Evolutionary conservation across 495 filamentous ascomycete genomes (phyloP).

Genomic region (Parachaetomium inaequale): DNA sequence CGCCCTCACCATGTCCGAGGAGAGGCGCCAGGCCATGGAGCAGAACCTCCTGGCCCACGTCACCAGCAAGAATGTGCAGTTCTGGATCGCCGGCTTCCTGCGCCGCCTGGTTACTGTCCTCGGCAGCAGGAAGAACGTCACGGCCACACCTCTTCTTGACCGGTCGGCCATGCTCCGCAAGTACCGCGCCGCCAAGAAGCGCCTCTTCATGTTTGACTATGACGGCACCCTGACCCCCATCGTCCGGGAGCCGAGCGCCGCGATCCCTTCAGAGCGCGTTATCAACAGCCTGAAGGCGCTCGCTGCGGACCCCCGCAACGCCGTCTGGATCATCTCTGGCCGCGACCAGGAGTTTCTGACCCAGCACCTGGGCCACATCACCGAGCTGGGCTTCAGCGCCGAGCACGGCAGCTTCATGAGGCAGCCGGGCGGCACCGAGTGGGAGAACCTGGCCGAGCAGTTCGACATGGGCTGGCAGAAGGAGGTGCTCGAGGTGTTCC

Average conservation of each 20-base stretch:
- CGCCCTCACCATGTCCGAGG: constrained; percentile 67
- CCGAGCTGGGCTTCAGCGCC: constrained; percentile 80
- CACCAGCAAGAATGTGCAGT: constrained; percentile 73
- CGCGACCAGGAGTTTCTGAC: constrained; percentile 85
- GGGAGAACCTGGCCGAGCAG: constrained; percentile 81
- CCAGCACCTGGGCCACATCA: constrained; percentile 81
- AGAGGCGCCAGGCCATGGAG: constrained; percentile 57
- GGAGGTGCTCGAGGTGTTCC: constrained; percentile 74
- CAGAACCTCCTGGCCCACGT: constrained; percentile 74
- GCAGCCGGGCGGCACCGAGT: constrained; percentile 64
- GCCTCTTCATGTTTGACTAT: constrained; percentile 97
- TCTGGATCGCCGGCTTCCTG: constrained; percentile 75
- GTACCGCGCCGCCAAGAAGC: constrained; percentile 65
- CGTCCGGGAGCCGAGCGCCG: constrained; percentile 79
- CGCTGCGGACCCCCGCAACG: constrained; percentile 73
- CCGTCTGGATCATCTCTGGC: constrained; percentile 97
- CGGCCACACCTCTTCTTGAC: constrained; percentile 77
- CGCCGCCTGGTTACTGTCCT: constrained; percentile 73
- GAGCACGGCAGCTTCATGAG: constrained; percentile 95
- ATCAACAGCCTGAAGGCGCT: constrained; percentile 74
- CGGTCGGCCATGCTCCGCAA: constrained; percentile 61
- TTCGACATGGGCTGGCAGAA: constrained; percentile 86
- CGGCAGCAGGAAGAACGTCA: constrained; percentile 66
- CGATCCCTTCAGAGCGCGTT: constrained; percentile 78
- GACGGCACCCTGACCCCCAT: constrained; percentile 98